Evolutionary conservation across 208 protist species (phyloP).

Genomic region (Crithidia mellificae): DNA sequence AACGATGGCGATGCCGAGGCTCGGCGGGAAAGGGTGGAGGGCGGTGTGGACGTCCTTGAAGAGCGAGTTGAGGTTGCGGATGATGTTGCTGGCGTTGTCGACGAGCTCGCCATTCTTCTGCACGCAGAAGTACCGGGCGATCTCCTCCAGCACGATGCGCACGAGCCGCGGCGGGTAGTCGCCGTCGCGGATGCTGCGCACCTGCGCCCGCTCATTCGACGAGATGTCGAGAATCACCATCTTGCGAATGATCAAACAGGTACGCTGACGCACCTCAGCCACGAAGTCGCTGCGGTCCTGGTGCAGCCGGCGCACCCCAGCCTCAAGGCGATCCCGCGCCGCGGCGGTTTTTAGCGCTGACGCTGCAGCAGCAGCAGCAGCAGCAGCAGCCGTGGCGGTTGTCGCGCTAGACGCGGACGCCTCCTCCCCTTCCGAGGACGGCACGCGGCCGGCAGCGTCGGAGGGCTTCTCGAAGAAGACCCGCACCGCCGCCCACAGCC

Average conservation of each 20-base stretch:
- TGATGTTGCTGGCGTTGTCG: constrained; percentile 61
- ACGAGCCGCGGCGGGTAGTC: constrained; percentile 46
- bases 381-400: no score
- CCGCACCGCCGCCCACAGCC: constrained; percentile 70
- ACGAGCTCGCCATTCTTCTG: constrained; percentile 36
- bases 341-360: no score
- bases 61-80: constrained; percentile 78
- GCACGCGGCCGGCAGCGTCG: background rate
- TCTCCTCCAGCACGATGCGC: constrained; percentile 76
- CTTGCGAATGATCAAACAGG: constrained; percentile 65
- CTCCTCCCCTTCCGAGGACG: constrained; percentile 1
- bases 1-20: constrained; percentile 75
- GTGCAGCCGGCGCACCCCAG: constrained; percentile 19
- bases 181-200: constrained; percentile 48
- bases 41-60: constrained; percentile 62
- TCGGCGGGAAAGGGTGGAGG: constrained; percentile 55
- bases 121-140: constrained; percentile 63
- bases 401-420: background rate
- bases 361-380: no score
- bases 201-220: constrained; percentile 56
- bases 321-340: constrained; percentile 7
- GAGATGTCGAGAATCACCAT: constrained; percentile 77
- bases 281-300: constrained; percentile 39
- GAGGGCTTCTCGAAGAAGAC: constrained; percentile 41
- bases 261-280: constrained; percentile 46